Evolutionary conservation across 192 early-diverging fungal genomes (phyloP).

Genomic region (Umbelopsis isabellina): DNA sequence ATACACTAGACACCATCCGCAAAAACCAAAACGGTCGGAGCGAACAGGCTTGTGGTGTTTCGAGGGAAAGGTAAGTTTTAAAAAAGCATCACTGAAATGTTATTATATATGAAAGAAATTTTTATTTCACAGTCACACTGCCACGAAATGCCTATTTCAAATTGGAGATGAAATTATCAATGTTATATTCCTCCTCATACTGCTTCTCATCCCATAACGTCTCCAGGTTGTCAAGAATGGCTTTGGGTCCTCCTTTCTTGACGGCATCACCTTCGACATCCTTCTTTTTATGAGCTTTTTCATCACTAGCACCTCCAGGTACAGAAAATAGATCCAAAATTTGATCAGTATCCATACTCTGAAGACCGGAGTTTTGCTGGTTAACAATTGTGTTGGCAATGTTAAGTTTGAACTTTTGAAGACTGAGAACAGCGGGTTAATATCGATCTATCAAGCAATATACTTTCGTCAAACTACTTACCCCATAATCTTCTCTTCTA

Average conservation of each 20-base stretch:
- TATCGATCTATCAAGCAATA: not conserved
- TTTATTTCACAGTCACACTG: not conserved
- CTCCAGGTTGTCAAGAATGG: conserved; percentile 76
- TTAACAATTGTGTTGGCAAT: conserved; percentile 96
- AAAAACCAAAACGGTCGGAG: conserved; percentile 24
- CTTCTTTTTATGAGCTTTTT: conserved; percentile 39
- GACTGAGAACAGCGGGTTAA: conserved; percentile 42
- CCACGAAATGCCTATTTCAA: conserved; percentile 36
- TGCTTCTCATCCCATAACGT: conserved; percentile 91
- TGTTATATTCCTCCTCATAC: conserved; percentile 84
- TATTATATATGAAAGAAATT: conserved; percentile 8
- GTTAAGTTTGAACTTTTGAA: conserved; percentile 98
- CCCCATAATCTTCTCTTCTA: conserved; percentile 99
- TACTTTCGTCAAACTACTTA: conserved; percentile 32
- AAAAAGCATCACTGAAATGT: not conserved
- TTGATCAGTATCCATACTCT: conserved; percentile 96
- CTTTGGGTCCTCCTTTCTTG: conserved; percentile 51
- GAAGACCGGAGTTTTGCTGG: conserved; percentile 92
- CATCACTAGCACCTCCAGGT: conserved; percentile 51
- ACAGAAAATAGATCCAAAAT: conserved; percentile 92
- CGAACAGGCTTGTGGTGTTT: conserved; percentile 4
- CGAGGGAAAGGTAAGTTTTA: conserved; percentile 12
- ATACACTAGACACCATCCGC: conserved; percentile 13
- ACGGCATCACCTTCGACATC: conserved; percentile 27
- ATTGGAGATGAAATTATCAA: conserved; percentile 75